Base-by-base conservation (phyloP, 441 rosid species). In the Adansonia madagascariensis region DNA sequence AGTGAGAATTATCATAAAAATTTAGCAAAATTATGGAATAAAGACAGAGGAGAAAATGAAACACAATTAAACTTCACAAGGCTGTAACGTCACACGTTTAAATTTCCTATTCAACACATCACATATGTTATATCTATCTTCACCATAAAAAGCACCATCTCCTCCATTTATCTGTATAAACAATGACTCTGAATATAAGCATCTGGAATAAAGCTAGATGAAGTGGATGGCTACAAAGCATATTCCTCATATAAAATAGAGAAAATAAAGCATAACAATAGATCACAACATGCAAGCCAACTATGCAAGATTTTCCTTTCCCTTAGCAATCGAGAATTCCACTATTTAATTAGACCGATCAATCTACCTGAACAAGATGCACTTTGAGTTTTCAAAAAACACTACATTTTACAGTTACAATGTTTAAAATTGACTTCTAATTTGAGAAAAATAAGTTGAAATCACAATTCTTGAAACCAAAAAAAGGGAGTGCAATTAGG, bases 11-110 rank as follows among this genome's bases (percentile, higher is more conserved):
- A 46, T 47, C 39, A 20, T 8, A 14, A 18, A 49, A 22, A 73
- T 27, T 78, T 4, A 73, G 70, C 31, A 71, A 11, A 39, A 67
- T 39, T 35, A 5, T 14, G 11, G 9, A 47, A 39, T 66, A 73
- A 47, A 18, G 39, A 71, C 46, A 10, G 75, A 79, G 15, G 24
- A 9, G 2, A 53, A 46, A 73, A 56, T 43, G 57, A 10, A 59
- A 56, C 6, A 75, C 64, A 53, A 14, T 31, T 61, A 39, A 71
- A 71, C 12, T 52, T 12, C 5, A 10, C 22, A 74, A 82, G 91
- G 97, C 97, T 95, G 98, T 74, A 95, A 84, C 43, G 98, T 94
- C n/a, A 97, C 98, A 78, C 99, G 94, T 82, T 96, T 98, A 76
- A 90, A 89, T 81, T 91, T 96, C 84, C 98, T 88, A 41, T 91